Conservation (phyloP, 805 yeast species). For the Candida ovalis region DNA sequence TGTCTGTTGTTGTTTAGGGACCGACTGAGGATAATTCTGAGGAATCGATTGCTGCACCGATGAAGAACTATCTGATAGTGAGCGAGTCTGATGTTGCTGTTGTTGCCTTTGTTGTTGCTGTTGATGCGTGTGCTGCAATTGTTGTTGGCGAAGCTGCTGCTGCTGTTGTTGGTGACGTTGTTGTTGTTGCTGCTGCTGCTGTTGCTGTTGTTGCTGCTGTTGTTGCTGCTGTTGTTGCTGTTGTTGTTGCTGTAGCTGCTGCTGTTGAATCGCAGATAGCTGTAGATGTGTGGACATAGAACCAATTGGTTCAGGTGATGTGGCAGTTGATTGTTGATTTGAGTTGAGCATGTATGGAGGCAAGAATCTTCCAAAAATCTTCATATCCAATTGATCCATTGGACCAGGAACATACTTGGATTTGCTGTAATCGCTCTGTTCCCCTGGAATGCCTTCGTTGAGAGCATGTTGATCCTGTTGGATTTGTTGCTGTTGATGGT, state of each 20-base stretch:
- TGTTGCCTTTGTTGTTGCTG: slow-evolving; percentile 1
- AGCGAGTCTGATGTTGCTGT: background rate
- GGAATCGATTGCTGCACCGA: background rate
- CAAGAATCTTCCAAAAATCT: slow-evolving; percentile 74
- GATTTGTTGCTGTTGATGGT: background rate
- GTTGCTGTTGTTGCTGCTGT: slow-evolving; percentile 1
- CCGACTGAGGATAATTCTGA: background rate
- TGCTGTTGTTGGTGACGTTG: slow-evolving; percentile 1
- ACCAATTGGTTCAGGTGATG: slow-evolving; percentile 11
- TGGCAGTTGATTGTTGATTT: slow-evolving; percentile 12
- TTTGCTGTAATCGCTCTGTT: slow-evolving; percentile 7
- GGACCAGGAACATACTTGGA: slow-evolving; percentile 68
- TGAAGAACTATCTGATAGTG: background rate
- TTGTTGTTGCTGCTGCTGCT: background rate
- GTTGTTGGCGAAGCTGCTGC: slow-evolving; percentile 1
- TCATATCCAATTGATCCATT: slow-evolving; percentile 80
- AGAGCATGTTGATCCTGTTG: slow-evolving; percentile 3
- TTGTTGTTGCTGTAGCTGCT: background rate
- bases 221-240: slow-evolving; percentile 3
- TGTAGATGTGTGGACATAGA: slow-evolving; percentile 1
- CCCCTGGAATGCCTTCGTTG: background rate
- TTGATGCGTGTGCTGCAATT: background rate
- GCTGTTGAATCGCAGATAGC: background rate
- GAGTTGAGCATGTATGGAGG: slow-evolving; percentile 76
- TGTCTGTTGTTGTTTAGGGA: background rate